These are phyloP conservation scores for Odontarrhena argentea DNA, from an alignment of 345 rosid genomes.

Conservation along the genomic window DNA sequence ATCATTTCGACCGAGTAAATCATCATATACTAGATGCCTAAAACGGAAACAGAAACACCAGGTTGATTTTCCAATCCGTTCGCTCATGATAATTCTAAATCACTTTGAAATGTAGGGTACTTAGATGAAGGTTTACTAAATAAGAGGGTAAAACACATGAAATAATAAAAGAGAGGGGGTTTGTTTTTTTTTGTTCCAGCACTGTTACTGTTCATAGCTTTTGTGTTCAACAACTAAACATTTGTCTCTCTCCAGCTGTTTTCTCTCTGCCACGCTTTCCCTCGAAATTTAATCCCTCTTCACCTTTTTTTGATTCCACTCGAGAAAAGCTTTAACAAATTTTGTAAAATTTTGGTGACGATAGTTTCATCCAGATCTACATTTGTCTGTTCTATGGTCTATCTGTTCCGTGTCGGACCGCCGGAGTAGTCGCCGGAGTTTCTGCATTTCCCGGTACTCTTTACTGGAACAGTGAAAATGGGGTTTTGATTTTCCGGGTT, in stretches of 20 bases:
- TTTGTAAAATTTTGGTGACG: neutral
- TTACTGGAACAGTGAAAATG: slow-evolving; percentile 1
- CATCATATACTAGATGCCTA: no score
- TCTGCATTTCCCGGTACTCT: neutral
- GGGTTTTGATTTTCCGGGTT: slow-evolving; percentile 2
- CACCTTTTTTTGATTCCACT: slow-evolving; percentile 20
- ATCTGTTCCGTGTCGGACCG: neutral
- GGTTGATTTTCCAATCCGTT: no score
- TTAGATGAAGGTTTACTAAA: neutral
- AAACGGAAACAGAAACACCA: neutral
- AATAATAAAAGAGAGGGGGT: slow-evolving; percentile 3
- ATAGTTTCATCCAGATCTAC: slow-evolving; percentile 35
- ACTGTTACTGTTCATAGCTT: slow-evolving; percentile 25
- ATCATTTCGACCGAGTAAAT: neutral
- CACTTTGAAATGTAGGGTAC: neutral
- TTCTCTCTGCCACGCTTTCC: slow-evolving; percentile 29
- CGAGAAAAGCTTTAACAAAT: neutral
- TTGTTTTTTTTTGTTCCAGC: slow-evolving; percentile 2
- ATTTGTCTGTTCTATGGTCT: slow-evolving; percentile 6
- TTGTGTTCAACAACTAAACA: neutral
- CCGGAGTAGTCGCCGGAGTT: slow-evolving; percentile 26
- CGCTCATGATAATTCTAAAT: neutral
- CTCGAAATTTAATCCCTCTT: slow-evolving; percentile 28
- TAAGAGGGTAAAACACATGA: neutral
- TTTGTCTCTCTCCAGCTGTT: slow-evolving; percentile 32